Conservation (phyloP, 1,284 basidiomycete species). For the Trichosporon faecale region DNA sequence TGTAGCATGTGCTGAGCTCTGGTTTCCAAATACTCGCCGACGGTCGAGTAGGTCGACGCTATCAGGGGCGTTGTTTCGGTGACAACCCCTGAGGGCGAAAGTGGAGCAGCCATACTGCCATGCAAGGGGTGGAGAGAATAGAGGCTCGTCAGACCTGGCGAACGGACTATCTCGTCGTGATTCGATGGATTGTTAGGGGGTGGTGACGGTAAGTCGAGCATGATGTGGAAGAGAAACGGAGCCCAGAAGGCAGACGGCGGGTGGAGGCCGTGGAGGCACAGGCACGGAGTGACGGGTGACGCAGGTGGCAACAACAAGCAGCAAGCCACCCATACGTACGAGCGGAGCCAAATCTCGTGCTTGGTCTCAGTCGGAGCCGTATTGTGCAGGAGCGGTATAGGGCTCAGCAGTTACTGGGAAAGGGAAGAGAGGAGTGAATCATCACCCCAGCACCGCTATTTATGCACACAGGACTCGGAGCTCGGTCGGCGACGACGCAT, state of each 20-base stretch:
- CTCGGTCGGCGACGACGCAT: background rate
- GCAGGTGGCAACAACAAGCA: background rate
- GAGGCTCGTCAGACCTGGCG: conserved; percentile 8
- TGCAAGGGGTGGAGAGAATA: conserved; percentile 7
- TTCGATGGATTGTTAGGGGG: background rate
- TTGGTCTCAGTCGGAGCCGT: background rate
- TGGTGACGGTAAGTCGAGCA: conserved; percentile 1
- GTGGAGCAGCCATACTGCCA: conserved; percentile 4
- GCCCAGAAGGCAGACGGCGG: background rate
- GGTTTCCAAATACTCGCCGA: conserved; percentile 9
- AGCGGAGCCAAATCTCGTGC: background rate
- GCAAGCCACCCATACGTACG: background rate
- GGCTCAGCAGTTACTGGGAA: background rate
- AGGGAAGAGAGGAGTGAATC: background rate
- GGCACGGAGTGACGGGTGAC: background rate
- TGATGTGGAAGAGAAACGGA: background rate
- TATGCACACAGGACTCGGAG: background rate
- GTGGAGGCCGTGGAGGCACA: background rate
- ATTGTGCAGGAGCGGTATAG: background rate
- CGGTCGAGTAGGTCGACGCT: background rate
- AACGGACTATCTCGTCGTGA: background rate
- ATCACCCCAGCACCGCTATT: background rate
- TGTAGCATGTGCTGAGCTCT: conserved; percentile 10
- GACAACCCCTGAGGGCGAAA: background rate
- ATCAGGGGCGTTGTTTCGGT: conserved; percentile 19